A percentile compares a stretch with the other conserved stretches of the same genome.
Evolutionary conservation across 257 asterid species (phyloP).

Genomic region (Leonotis leonurus): DNA sequence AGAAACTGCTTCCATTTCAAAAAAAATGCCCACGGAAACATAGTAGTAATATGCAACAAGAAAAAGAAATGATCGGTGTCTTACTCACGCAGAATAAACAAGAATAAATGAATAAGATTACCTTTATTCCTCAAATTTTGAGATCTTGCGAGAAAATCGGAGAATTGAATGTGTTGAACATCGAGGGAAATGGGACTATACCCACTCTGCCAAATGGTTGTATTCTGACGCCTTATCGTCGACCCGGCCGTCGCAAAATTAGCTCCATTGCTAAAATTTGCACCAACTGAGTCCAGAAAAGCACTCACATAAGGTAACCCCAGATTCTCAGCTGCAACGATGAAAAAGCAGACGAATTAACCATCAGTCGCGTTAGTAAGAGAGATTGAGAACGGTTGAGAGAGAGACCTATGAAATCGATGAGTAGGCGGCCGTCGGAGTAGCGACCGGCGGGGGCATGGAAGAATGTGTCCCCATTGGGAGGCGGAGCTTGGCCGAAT

Average conservation of each 20-base stretch:
- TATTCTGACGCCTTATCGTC: slow-evolving; percentile 68
- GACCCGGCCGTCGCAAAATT: slow-evolving; percentile 93
- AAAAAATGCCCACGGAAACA: neutral
- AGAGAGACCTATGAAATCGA: slow-evolving; percentile 39
- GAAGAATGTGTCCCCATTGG: slow-evolving; percentile 14
- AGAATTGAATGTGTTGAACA: slow-evolving; percentile 48
- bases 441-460: slow-evolving; percentile 9
- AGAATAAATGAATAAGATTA: neutral
- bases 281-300: slow-evolving; percentile 69
- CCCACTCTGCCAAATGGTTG: slow-evolving; percentile 71
- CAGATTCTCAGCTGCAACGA: slow-evolving; percentile 46
- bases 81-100: neutral
- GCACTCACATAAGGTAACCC: slow-evolving; percentile 55
- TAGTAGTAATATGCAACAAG: neutral
- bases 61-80: neutral
- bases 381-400: neutral
- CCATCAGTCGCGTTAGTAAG: neutral
- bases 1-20: neutral
- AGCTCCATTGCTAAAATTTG: slow-evolving; percentile 76
- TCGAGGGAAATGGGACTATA: slow-evolving; percentile 70
- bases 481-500: slow-evolving; percentile 5
- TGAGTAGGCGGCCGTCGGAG: slow-evolving; percentile 7
- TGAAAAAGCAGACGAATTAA: neutral
- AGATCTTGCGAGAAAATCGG: slow-evolving; percentile 54
- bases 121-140: slow-evolving; percentile 41